Conservation (phyloP, 129 eudicot genomes). For the Apium graveolens region DNA sequence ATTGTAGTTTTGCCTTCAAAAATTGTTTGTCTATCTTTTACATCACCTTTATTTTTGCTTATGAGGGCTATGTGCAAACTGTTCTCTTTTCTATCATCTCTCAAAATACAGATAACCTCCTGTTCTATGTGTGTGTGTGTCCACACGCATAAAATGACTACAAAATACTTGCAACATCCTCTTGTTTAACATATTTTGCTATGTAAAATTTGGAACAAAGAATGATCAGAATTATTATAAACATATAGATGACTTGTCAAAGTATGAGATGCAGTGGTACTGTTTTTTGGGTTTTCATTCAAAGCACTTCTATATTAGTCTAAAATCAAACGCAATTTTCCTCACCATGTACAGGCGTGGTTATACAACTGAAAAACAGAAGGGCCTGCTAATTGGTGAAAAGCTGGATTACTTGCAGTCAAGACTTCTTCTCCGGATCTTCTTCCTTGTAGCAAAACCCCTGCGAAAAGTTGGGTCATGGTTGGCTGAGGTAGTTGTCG, state of each 20-base stretch:
- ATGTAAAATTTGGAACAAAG: neutral
- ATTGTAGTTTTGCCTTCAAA: neutral
- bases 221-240: neutral
- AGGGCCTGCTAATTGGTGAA: constrained; percentile 72
- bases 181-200: neutral
- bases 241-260: neutral
- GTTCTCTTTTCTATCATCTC: neutral
- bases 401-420: constrained; percentile 95
- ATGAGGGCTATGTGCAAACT: neutral
- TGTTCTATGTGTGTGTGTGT: neutral
- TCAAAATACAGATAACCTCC: neutral
- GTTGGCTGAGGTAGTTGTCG: constrained; percentile 57
- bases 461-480: constrained; percentile 48
- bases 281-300: neutral
- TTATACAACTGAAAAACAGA: constrained; percentile 80
- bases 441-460: constrained; percentile 57
- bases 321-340: constrained; percentile 25
- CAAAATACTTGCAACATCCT: neutral
- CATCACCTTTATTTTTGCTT: neutral
- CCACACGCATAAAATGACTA: neutral
- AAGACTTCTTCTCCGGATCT: constrained; percentile 57
- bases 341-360: constrained; percentile 76
- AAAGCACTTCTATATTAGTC: neutral
- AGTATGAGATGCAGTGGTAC: neutral
- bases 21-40: neutral